phyloP scores from a whole-genome alignment of 345 rosid species.

The Arabis hirsuta region DNA sequence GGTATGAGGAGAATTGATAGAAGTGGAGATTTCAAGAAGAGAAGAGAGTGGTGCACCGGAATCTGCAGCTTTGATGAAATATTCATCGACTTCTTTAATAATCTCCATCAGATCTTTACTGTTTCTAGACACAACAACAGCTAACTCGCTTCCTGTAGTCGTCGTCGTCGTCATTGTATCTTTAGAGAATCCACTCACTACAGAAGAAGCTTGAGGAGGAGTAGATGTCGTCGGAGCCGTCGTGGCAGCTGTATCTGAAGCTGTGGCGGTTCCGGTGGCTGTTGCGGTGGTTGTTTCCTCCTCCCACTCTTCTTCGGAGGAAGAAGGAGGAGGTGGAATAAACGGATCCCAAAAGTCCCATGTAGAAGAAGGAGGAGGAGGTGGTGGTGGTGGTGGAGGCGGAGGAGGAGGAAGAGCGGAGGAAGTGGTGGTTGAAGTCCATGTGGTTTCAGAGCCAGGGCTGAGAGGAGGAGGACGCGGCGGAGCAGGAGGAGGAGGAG shows the following conservation, averaged over 20 bases:
- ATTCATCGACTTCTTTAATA: conserved; percentile 89
- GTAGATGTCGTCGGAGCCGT: conserved; percentile 51
- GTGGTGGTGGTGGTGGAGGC: conserved; percentile 60
- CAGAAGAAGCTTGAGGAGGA: conserved; percentile 59
- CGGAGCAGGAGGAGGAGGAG: conserved; percentile 37
- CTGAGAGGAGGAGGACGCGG: conserved; percentile 64
- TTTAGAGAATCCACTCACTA: conserved; percentile 70
- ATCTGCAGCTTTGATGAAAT: conserved; percentile 81
- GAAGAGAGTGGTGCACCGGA: conserved; percentile 70
- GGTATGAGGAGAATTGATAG: conserved; percentile 51
- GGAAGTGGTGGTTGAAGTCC: conserved; percentile 71
- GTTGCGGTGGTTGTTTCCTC: conserved; percentile 49
- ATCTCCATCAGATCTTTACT: conserved; percentile 86
- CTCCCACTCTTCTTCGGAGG: conserved; percentile 83
- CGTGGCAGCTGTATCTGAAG: conserved; percentile 50
- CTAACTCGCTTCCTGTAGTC: conserved; percentile 63
- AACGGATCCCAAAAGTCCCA: conserved; percentile 99
- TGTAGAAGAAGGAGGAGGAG: conserved; percentile 65
- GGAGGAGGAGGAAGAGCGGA: conserved; percentile 48
- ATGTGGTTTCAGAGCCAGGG: conserved; percentile 78
- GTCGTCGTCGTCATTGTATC: conserved; percentile 50
- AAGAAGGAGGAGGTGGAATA: conserved; percentile 56
- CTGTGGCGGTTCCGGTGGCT: conserved; percentile 38
- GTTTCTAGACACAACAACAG: conserved; percentile 81
- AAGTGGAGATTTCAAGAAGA: conserved; percentile 66